These are phyloP conservation scores for Chlamydomonas sphaeroides DNA, from an alignment of 139 green algal genomes.

Conservation along the genomic window DNA sequence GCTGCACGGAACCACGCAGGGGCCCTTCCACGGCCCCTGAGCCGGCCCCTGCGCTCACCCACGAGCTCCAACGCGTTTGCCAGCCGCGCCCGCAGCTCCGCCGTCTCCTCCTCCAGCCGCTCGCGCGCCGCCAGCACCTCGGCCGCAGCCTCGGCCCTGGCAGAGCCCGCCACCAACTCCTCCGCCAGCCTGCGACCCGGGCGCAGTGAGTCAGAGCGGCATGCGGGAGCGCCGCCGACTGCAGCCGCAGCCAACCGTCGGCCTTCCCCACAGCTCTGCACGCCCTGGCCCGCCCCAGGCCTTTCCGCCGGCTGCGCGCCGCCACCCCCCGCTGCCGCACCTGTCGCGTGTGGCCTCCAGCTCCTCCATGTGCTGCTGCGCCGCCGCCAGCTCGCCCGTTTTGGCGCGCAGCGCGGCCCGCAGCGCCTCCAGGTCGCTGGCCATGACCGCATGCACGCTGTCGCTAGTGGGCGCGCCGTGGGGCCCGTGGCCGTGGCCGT, in stretches of 20 bases:
- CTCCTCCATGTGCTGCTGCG: conserved; percentile 69
- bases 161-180: conserved; percentile 80
- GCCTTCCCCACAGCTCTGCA: too few relatives aligned
- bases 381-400: conserved; percentile 59
- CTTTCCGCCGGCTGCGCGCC: too few relatives aligned
- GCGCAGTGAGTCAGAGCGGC: too few relatives aligned
- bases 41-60: conserved; percentile 50
- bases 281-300: too few relatives aligned
- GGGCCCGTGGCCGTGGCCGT: neutral
- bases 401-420: conserved; percentile 52
- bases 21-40: too few relatives aligned
- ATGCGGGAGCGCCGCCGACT: too few relatives aligned
- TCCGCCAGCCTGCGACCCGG: conserved; percentile 80
- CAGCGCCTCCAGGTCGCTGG: conserved; percentile 55
- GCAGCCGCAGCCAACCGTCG: too few relatives aligned
- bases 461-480: neutral
- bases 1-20: too few relatives aligned
- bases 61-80: conserved; percentile 86
- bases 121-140: conserved; percentile 68
- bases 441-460: conserved; percentile 8
- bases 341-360: conserved; percentile 83
- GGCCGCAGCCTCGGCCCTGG: conserved; percentile 60
- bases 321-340: too few relatives aligned
- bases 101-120: conserved; percentile 77
- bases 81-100: conserved; percentile 63